Evolutionary conservation across 2,329 filamentous ascomycete species (phyloP), one percentile per base, ranked within the genome.

Genomic region (Blumeria graminis): DNA sequence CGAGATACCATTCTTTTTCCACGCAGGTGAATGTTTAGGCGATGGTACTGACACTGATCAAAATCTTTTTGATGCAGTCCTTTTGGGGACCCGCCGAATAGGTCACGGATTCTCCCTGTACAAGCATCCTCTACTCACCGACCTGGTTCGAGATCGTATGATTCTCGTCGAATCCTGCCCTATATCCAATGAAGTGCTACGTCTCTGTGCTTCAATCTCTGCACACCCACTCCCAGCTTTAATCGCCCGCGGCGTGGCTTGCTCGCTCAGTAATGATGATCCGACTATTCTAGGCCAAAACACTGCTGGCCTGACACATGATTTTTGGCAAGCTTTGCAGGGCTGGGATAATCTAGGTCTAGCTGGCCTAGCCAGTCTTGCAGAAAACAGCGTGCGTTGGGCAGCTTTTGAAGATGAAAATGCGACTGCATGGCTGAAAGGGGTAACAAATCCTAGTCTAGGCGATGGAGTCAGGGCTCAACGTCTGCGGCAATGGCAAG

Each of bases 261-360:
- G 88, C 63, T 80, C 82, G 10, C 76, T 98, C 9, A 87, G 82
- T 71, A 94, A 94, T 65, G 90, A 95, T 66, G 88, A 94, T 65
- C 89, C 88, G 1, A 86, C 84, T 0, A 86, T 95, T 64, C 74
- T 94, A 6, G 89, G 89, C 8, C 86, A 94, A 64, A 85, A 85
- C 57, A 78, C 76, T 6, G 83, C 81, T 32, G 87, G 86, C 39
- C 81, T 92, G 75, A 90, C 84, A 1, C 86, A 94, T 68, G 88
- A 95, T 69, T 94, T 94, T 69, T 95, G 87, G 86, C 87, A 94
- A 68, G 84, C 85, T 1, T 71, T 95, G 18, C 88, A 94, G 68
- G 89, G 86, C 0, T 92, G 89, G 78, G 83, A 94, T 58, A 94
- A 93, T 65, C 76, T 95, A 13, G 92, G 89, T 0, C 74, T 96